Conservation (phyloP, 2,329 filamentous ascomycete genomes). For the Onygena corvina region DNA sequence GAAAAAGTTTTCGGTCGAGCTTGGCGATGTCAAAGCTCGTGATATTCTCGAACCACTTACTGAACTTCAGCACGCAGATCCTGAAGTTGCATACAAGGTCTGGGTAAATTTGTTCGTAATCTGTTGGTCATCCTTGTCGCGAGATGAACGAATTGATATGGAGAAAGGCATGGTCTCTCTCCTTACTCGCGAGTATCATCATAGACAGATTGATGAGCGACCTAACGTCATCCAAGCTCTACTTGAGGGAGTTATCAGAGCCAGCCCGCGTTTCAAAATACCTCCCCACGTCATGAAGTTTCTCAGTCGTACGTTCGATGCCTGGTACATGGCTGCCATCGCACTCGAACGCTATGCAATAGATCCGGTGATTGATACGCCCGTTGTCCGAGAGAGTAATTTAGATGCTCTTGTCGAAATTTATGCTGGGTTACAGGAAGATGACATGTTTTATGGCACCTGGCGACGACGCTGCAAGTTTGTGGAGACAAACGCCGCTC, state of each 20-base stretch:
- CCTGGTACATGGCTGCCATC: constrained; percentile 88
- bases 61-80: constrained; percentile 84
- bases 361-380: constrained; percentile 70
- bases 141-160: constrained; percentile 79
- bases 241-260: constrained; percentile 72
- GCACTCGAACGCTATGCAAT: constrained; percentile 85
- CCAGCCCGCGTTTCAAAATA: constrained; percentile 78
- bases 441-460: constrained; percentile 93
- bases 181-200: constrained; percentile 90
- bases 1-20: constrained; percentile 67
- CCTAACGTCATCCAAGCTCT: constrained; percentile 93
- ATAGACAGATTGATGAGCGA: constrained; percentile 82
- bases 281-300: constrained; percentile 95
- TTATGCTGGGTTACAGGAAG: constrained; percentile 81
- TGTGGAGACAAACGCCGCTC: constrained; percentile 89
- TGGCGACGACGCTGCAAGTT: constrained; percentile 94
- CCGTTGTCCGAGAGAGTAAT: constrained; percentile 80
- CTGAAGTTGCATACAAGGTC: constrained; percentile 68
- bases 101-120: constrained; percentile 89
- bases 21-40: constrained; percentile 74
- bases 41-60: constrained; percentile 82
- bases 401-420: constrained; percentile 90
- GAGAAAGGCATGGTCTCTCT: constrained; percentile 84
- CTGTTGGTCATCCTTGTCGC: constrained; percentile 78
- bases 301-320: constrained; percentile 83